Base-by-base conservation (phyloP, 306 rosid genomes). In the Notholithocarpus densiflorus region DNA sequence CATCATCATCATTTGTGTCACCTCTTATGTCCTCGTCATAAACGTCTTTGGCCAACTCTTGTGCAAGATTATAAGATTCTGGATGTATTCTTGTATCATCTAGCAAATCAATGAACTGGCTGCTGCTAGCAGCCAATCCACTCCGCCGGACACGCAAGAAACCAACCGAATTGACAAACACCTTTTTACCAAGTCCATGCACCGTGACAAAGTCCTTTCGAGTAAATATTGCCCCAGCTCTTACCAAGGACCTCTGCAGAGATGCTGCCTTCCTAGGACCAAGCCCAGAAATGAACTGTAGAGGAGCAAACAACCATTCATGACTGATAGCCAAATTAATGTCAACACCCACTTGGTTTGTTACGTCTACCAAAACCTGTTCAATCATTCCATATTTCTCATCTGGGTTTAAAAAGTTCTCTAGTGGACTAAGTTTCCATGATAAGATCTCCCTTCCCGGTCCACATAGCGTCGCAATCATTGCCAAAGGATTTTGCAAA, bases 71-170 rank as follows among this genome's bases (percentile, higher is more conserved):
- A 88, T 96, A 96, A 43, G 98, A 93, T 79, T 96, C 99, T 6
- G 99, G 99, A 86, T 96, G 99, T 77, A 96, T 96, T 82, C 99
- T 88, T 19, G 99, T 96, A 88, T 96, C 98, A 83, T 96, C 99
- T 84, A 96, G 85, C 84, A 96, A 86, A 86, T 96, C 99, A 65
- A 96, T 91, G 86, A 86, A 91, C 71, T 93, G 97, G 85, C 94
- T 91, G 87, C 98, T 91, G 79, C 88, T 89, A 32, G 94, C 88
- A 82, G 96, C 99, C 92, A 91, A 82, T 66, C 99, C 99, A 87
- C 98, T 90, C 57, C 99, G 85, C 81, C 96, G 87, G 52, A 96
- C 93, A 83, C 98, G 98, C 90, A 96, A 78, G 83, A 93, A 96
- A 81, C 99, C 99, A 79, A 85, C 96, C 1, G 99, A 97, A 56